phyloP scores from a whole-genome alignment of 345 rosid genomes.

The Eucalyptus rudis region DNA sequence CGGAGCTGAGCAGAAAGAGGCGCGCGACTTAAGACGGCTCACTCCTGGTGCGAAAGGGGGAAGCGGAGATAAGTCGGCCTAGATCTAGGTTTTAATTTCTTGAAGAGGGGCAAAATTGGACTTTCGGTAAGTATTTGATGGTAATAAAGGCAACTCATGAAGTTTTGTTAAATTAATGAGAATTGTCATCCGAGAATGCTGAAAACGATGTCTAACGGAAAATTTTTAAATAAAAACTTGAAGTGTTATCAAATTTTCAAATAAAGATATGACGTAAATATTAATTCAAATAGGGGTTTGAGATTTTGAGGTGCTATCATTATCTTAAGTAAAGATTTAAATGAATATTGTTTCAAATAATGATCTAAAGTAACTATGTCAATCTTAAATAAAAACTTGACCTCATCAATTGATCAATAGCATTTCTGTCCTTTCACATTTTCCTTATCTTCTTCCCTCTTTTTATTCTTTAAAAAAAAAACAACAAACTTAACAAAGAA shows the following conservation, averaged over 20 bases:
- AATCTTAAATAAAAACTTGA: accelerated
- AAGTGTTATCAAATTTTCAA: accelerated
- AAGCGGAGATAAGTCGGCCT: accelerated
- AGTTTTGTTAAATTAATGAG: background rate
- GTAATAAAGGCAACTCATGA: background rate
- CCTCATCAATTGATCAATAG: accelerated
- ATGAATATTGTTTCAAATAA: no score
- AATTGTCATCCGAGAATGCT: no score
- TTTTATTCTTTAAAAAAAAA: no score
- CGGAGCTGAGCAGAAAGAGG: no score
- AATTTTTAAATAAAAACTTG: no score
- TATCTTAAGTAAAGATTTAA: accelerated
- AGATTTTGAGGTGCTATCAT: no score
- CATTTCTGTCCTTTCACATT: accelerated
- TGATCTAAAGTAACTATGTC: accelerated
- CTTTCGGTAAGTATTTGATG: background rate
- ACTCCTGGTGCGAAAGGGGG: background rate
- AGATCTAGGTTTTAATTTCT: background rate
- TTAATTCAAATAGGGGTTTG: no score
- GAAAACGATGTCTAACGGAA: accelerated
- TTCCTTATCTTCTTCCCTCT: no score
- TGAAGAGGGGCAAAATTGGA: background rate
- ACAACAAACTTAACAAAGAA: background rate
- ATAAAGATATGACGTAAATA: accelerated
- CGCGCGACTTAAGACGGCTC: background rate